Conservation (phyloP, 495 filamentous ascomycete species). For the Penicillium odoratum region DNA sequence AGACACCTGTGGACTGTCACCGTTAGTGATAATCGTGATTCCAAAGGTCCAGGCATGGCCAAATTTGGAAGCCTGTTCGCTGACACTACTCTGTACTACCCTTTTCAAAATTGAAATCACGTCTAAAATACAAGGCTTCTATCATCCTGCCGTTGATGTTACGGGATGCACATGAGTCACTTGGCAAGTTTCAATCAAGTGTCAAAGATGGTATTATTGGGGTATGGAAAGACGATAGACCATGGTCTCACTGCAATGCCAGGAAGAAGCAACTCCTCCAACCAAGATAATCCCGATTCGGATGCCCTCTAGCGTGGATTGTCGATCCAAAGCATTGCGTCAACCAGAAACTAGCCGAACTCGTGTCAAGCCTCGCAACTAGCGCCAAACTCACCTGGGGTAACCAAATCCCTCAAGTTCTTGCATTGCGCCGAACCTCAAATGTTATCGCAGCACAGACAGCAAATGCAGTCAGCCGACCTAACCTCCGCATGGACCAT, state of each 20-base stretch:
- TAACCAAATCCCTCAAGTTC: not conserved
- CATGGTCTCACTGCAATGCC: not conserved
- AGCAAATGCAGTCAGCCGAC: constrained; percentile 1
- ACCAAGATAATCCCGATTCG: not conserved
- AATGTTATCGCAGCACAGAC: not conserved
- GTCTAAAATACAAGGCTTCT: not conserved
- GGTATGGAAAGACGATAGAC: not conserved
- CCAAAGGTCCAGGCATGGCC: not conserved
- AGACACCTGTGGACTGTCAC: too few species aligned
- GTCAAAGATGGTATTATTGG: not conserved
- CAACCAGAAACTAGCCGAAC: not conserved
- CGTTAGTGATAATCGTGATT: too few species aligned
- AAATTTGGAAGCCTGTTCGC: not conserved
- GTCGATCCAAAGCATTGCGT: not conserved
- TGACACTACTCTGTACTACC: not conserved
- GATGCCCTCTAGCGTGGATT: not conserved
- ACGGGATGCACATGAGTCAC: not conserved
- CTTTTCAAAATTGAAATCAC: not conserved
- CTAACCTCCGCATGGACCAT: constrained; percentile 10
- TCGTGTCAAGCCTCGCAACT: not conserved
- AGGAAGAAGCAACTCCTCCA: not conserved
- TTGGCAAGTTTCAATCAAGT: not conserved
- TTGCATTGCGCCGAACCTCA: not conserved
- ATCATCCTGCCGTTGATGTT: not conserved
- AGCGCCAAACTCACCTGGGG: not conserved